Conservation (phyloP, 1,284 basidiomycete species). For the Abortiporus biennis region DNA sequence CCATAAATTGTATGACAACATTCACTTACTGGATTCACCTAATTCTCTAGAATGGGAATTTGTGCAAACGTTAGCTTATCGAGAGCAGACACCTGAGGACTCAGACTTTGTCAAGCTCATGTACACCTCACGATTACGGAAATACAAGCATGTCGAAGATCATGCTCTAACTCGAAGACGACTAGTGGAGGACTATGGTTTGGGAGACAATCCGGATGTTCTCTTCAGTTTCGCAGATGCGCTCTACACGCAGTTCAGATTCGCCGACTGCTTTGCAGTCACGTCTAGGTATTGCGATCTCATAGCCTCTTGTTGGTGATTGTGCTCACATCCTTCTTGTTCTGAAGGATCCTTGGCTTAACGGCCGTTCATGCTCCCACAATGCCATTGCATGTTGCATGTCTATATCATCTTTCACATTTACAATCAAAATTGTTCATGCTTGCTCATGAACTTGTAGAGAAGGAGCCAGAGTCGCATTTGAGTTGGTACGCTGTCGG, state of each 20-base stretch:
- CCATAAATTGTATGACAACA: too few species aligned
- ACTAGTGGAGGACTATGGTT: constrained; percentile 72
- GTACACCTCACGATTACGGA: constrained; percentile 88
- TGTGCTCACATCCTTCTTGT: background rate
- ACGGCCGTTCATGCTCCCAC: constrained; percentile 81
- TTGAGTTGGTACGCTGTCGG: constrained; percentile 99
- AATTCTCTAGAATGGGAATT: constrained; percentile 85
- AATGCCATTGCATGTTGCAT: constrained; percentile 91
- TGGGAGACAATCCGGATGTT: constrained; percentile 90
- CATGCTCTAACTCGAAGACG: constrained; percentile 71
- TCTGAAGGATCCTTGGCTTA: constrained; percentile 69
- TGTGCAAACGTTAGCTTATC: constrained; percentile 79
- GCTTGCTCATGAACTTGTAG: constrained; percentile 92
- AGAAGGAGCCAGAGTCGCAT: constrained; percentile 86
- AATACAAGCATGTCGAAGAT: constrained; percentile 81
- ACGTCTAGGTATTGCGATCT: constrained; percentile 71
- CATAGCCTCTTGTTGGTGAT: background rate
- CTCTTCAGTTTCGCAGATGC: constrained; percentile 90
- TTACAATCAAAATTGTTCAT: constrained; percentile 92
- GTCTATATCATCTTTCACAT: constrained; percentile 93
- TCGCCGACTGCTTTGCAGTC: constrained; percentile 89
- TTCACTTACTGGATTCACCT: constrained; percentile 1
- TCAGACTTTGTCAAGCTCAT: constrained; percentile 87
- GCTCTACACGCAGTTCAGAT: constrained; percentile 82
- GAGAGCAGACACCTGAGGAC: constrained; percentile 80